phyloP scores from a whole-genome alignment of 805 yeast species.

The Myxozyma udenii region DNA sequence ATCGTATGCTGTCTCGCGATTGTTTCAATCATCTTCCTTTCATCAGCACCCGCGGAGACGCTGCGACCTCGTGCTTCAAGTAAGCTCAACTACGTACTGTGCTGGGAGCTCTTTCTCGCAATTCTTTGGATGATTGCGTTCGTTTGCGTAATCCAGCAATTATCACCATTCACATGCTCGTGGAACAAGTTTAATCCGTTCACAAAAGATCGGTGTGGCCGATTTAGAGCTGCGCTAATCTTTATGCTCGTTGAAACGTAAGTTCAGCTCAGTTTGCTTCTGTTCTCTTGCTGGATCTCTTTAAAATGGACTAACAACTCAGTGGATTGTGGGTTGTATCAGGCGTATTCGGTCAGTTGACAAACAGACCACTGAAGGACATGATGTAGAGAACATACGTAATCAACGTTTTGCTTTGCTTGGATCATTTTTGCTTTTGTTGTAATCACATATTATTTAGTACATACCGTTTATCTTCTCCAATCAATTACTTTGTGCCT shows the following conservation, averaged over 20 bases:
- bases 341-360: too few relatives aligned
- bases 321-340: too few relatives aligned
- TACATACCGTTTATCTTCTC: too few relatives aligned
- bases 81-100: too few relatives aligned
- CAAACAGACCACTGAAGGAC: too few relatives aligned
- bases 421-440: too few relatives aligned
- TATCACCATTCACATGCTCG: conserved; percentile 15
- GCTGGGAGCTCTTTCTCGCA: conserved; percentile 17
- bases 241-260: conserved; percentile 18
- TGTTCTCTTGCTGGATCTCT: too few relatives aligned
- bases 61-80: not conserved
- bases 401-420: too few relatives aligned
- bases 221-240: conserved; percentile 22
- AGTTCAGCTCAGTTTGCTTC: conserved; percentile 1
- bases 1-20: conserved; percentile 10
- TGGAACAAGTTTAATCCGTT: conserved; percentile 26
- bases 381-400: too few relatives aligned
- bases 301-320: too few relatives aligned
- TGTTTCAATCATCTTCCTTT: conserved; percentile 5
- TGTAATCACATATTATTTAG: too few relatives aligned
- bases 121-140: conserved; percentile 5
- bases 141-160: conserved; percentile 7
- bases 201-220: conserved; percentile 5
- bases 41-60: not conserved
- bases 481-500: too few relatives aligned